Evolutionary conservation across 2,329 filamentous ascomycete genomes (phyloP).

Genomic region (Magnaporthales sp.): DNA sequence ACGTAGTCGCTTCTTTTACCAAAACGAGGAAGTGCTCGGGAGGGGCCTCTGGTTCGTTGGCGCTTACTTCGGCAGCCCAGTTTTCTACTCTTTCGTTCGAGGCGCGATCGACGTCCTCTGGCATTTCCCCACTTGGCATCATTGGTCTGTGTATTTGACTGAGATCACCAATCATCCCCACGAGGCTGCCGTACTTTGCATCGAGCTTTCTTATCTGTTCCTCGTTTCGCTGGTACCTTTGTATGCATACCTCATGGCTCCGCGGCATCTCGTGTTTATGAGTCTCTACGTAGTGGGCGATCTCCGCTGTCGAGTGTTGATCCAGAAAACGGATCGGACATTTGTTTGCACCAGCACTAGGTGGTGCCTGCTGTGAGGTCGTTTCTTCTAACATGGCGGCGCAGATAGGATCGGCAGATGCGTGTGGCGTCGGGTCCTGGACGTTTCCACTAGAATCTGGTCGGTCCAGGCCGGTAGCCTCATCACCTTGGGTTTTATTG

Average conservation of each 20-base stretch:
- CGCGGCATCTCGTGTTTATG: slow-evolving; percentile 93
- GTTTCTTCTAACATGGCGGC: slow-evolving; percentile 55
- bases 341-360: slow-evolving; percentile 46
- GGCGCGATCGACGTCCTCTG: slow-evolving; percentile 29
- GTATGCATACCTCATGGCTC: slow-evolving; percentile 87
- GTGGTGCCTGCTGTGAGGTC: slow-evolving; percentile 41
- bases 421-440: slow-evolving; percentile 34
- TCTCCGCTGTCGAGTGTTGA: slow-evolving; percentile 85
- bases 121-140: slow-evolving; percentile 45
- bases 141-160: slow-evolving; percentile 82
- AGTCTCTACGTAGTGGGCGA: slow-evolving; percentile 86
- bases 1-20: slow-evolving; percentile 13
- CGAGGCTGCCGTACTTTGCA: slow-evolving; percentile 86
- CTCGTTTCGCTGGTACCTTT: slow-evolving; percentile 80
- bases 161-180: slow-evolving; percentile 89
- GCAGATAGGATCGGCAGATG: slow-evolving; percentile 52
- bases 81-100: slow-evolving; percentile 69
- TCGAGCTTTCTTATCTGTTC: slow-evolving; percentile 81
- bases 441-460: slow-evolving; percentile 6
- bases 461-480: slow-evolving; percentile 13
- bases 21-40: slow-evolving; percentile 10
- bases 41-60: slow-evolving; percentile 29
- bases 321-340: slow-evolving; percentile 92
- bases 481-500: slow-evolving; percentile 5
- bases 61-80: slow-evolving; percentile 74